Base-by-base conservation (phyloP, 306 rosid genomes). In the Arachis hypogaea region DNA sequence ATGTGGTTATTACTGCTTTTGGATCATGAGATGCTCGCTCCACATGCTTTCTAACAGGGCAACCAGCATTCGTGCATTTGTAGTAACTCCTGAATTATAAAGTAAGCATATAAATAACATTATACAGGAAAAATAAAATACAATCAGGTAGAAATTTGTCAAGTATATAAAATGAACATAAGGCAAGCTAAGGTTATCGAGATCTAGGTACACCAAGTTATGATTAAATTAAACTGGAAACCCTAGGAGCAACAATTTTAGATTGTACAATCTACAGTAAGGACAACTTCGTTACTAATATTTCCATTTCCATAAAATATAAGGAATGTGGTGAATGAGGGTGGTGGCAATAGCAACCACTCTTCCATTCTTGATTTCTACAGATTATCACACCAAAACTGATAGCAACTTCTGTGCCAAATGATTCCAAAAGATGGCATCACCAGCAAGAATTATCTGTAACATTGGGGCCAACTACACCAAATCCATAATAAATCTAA, bases 1-100 rank as follows among this genome's bases (percentile, higher is more conserved):
- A 95, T 63, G 99, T 92, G 64, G 99, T 95, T 67, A 95, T 95
- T 38, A 95, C 99, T 29, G 99, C 98, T 83, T 95, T 95, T 5
- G 98, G 98, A 82, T 95, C 96, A 76, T 95, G 97, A 40, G 98
- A 95, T 66, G 99, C 99, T 75, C 99, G 87, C 85, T 95, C 99
- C 75, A 95, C 99, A 6, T 95, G 99, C 76, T 95, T 95, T 66
- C 99, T 83, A 63, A 95, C 99, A 3, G 99, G 98, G 84, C 99
- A 95, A 74, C 98, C 99, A 6, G 87, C 86, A 63, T 92, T 92
- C 12, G 99, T 95, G 82, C 98, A 95, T 75, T 95, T 95, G 86
- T 95, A 95, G 79, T 95, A 95, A 77, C 99, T 95, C 97, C 99
- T 95, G 85, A 76, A 78, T 42, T n/a, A 74, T 56, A 30, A 43